Evolutionary conservation across 257 asterid genomes (phyloP).

Genomic region (Fraxinus americana): DNA sequence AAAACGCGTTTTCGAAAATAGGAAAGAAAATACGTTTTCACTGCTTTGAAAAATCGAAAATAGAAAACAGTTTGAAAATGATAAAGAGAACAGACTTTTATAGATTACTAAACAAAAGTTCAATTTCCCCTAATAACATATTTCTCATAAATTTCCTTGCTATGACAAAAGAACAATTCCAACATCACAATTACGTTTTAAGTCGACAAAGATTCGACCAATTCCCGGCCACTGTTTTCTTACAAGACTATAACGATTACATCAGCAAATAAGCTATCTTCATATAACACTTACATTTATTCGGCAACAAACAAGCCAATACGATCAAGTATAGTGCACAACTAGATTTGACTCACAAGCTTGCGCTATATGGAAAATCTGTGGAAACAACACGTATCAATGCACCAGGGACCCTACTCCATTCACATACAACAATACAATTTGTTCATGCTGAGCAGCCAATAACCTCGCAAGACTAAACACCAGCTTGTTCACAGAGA

Average conservation of each 20-base stretch:
- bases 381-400: conserved; percentile 34
- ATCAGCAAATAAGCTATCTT: conserved; percentile 35
- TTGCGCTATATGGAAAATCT: conserved; percentile 66
- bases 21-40: too few relatives aligned
- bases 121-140: too few relatives aligned
- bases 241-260: neutral
- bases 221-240: too few relatives aligned
- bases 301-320: conserved; percentile 44
- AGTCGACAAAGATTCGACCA: too few relatives aligned
- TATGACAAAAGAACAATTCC: too few relatives aligned
- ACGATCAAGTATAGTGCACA: conserved; percentile 23
- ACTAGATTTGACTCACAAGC: conserved; percentile 62
- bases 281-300: conserved; percentile 42
- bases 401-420: conserved; percentile 44
- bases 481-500: conserved; percentile 90
- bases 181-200: too few relatives aligned
- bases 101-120: neutral
- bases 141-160: too few relatives aligned
- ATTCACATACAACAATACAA: conserved; percentile 39
- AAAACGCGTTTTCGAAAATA: too few relatives aligned
- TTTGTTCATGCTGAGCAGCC: conserved; percentile 38
- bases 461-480: conserved; percentile 26
- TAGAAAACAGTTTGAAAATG: too few relatives aligned
- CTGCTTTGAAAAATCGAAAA: too few relatives aligned
- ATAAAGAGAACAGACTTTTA: too few relatives aligned